Base-by-base conservation (phyloP, 2,329 filamentous ascomycete genomes). In the Pseudogymnoascus sp. region DNA sequence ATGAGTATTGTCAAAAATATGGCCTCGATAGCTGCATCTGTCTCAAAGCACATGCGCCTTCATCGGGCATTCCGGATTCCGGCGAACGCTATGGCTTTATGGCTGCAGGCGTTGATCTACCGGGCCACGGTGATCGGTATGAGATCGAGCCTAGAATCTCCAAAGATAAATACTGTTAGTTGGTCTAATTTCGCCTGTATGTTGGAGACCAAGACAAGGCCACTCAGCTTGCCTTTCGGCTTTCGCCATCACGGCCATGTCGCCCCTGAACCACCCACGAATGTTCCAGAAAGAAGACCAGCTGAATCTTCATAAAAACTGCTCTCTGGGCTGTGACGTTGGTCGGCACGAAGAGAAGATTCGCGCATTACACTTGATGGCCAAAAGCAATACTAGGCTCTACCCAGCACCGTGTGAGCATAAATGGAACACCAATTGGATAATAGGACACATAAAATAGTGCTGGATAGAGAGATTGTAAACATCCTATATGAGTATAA, bases 11-110 rank as follows among this genome's bases (percentile, higher is more conserved):
- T 52, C 45, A 52, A 26, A 18, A 26, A 18, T 52, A 18, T 52
- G 45, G 45, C 26, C 18, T 52, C 26, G 26, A 52, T 9, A 18
- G 26, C 26, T 18, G 26, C 45, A 52, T 12, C 26, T 52, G 45
- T 30, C 45, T 30, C 45, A 52, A 52, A 30, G 45, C 45, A 30
- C 45, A 52, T 52, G 23, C 45, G 45, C 26, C 45, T 52, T 30
- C n/a, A 4, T 30, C 26, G 45, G 26, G 7, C 26, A 30, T 30
- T 3, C 45, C 45, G 45, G 9, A 18, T 33, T 18, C 26, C 15
- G 18, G 13, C 2, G 26, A 19, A 30, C 26, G 45, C 45, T 26
- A 52, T n/a, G n/a, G n/a, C n/a, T n/a, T n/a, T n/a, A n/a, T n/a
- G n/a, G n/a, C 23, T 52, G 45, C n/a, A 19, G 9, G 12, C 7